Evolutionary conservation across 2,329 filamentous ascomycete genomes (phyloP).

Genomic region (Atkinsonella texensis): DNA sequence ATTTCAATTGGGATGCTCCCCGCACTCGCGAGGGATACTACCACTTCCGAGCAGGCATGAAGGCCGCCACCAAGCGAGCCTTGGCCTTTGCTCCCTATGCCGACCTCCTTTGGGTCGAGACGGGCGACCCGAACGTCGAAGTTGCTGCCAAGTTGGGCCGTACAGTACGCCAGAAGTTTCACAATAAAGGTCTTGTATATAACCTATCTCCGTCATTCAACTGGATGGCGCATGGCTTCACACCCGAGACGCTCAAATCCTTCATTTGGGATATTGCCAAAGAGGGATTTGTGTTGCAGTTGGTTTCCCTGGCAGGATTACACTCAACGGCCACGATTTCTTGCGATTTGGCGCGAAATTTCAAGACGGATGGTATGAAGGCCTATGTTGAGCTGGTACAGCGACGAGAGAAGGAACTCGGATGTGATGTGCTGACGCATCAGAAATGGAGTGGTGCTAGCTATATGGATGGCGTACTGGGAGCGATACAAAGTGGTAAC

Average conservation of each 20-base stretch:
- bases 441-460: constrained; percentile 67
- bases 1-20: constrained; percentile 85
- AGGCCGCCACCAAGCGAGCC: constrained; percentile 82
- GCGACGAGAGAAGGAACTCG: constrained; percentile 75
- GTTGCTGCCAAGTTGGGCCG: constrained; percentile 65
- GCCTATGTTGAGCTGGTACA: constrained; percentile 96
- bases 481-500: constrained; percentile 83
- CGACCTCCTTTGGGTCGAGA: constrained; percentile 95
- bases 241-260: constrained; percentile 64
- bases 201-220: constrained; percentile 97
- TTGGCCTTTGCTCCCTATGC: constrained; percentile 86
- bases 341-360: constrained; percentile 65
- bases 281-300: constrained; percentile 65
- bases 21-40: constrained; percentile 91
- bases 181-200: constrained; percentile 86
- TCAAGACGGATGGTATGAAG: constrained; percentile 88
- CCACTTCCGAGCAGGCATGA: constrained; percentile 75
- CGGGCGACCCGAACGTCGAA: constrained; percentile 71
- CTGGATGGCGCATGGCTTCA: constrained; percentile 95
- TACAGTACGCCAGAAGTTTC: constrained; percentile 57
- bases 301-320: constrained; percentile 53
- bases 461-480: constrained; percentile 81
- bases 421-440: constrained; percentile 86
- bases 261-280: constrained; percentile 96
- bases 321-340: constrained; percentile 54